Evolutionary conservation across 192 early-diverging fungal species (phyloP), one percentile per base, ranked within the genome.

Genomic region (Entophlyctis luteolus): DNA sequence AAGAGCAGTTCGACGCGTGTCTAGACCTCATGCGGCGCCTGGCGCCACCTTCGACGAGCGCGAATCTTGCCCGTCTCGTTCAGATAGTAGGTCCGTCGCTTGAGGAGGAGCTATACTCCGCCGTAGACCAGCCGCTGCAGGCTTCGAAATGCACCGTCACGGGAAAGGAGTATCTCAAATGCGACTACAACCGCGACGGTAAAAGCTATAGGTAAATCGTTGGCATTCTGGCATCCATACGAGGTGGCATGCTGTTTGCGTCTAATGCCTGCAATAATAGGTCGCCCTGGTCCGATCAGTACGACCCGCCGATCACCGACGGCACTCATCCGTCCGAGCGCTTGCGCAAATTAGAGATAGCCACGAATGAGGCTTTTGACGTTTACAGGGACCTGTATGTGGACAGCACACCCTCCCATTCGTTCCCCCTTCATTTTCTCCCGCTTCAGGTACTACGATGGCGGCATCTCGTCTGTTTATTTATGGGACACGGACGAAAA

Each of bases 271-370:
- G 20, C 2, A 8, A 1, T 10, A 27, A 25, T 16, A 81, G 96
- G 67, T 99, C 96, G 16, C 96, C 96, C 39, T 98, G 95, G 95
- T 93, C 92, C 20, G 94, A 95, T 72, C 86, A 94, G 62, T 99
- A 92, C 73, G 90, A 94, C 37, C 96, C 96, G 42, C 83, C 89
- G 31, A 22, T 77, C 12, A n/a, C 54, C n/a, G 96, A 96, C 62
- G 91, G 87, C 36, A 81, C 79, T 27, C 69, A 86, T 34, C 95
- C 96, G 4, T 90, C 92, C 2, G 58, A 85, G 14, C 81, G 85
- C 36, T 82, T 95, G 65, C 89, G 95, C 33, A 91, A 90, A 72
- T 86, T 99, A 6, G 96, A 99, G 68, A 63, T 90, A 25, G 76
- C 87, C 2, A 91, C 93, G 33, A 99, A 99, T 77, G 95, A 94